Evolutionary conservation across 441 rosid genomes (phyloP).

Genomic region (Gossypium schwendimanii): DNA sequence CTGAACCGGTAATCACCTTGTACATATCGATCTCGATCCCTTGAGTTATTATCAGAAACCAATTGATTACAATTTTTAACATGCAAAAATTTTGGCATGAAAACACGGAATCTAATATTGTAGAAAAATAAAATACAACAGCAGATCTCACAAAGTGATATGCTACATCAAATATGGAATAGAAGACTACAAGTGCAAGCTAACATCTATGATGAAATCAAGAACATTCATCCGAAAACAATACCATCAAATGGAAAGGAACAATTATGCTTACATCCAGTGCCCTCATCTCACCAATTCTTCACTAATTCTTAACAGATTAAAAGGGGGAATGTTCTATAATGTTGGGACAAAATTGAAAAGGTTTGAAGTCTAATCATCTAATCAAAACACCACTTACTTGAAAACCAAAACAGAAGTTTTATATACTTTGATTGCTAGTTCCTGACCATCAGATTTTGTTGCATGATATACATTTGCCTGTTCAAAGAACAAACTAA

Average conservation of each 20-base stretch:
- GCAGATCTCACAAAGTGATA: not conserved
- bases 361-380: not conserved
- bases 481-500: slow-evolving; percentile 24
- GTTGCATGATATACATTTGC: slow-evolving; percentile 98
- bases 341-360: not conserved
- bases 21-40: slow-evolving; percentile 93
- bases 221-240: not conserved
- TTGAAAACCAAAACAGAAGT: slow-evolving; percentile 83
- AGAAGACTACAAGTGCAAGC: not conserved
- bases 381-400: slow-evolving; percentile 24
- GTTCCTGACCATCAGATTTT: slow-evolving; percentile 70
- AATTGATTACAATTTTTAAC: not conserved
- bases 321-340: not conserved
- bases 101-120: not conserved
- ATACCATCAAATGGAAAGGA: not conserved
- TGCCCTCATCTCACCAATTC: not conserved
- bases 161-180: not conserved
- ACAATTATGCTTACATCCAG: not conserved
- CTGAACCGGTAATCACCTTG: slow-evolving; percentile 96
- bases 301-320: not conserved
- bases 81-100: not conserved
- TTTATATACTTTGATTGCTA: slow-evolving; percentile 91
- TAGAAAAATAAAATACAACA: not conserved
- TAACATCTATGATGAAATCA: not conserved
- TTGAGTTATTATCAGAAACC: slow-evolving; percentile 22